Evolutionary conservation across 257 asterid species (phyloP), one percentile per base, ranked within the genome.

Genomic region (Nicotiana attenuata): DNA sequence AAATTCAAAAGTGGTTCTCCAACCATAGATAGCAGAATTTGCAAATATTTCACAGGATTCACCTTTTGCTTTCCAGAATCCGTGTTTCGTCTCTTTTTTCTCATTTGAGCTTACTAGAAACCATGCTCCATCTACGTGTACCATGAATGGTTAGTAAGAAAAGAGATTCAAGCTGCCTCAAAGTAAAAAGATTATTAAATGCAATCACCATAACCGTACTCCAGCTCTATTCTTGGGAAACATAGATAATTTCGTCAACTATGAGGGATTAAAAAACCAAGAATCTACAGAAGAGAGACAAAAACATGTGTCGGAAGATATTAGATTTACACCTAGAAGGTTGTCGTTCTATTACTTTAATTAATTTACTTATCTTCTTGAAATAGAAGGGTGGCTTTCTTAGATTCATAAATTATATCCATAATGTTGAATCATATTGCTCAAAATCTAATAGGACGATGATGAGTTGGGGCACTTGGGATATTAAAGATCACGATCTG

Each of bases 21-120:
- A 89, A 71, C 94, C 97, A 82, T n/a, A 69, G 35, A 91, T 78
- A 45, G 3, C 55, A 20, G 91, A 68, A 84, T 90, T 83, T 13
- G 82, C 78, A 59, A 86, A 87, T 73, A 94, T 85, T 82, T 83
- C 88, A 83, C 82, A 71, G n/a, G 92, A 80, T 24, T 86, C 89
- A 24, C 85, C 91, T 81, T 83, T 91, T 71, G 83, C 83, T 82
- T 67, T 84, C 98, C 98, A 94, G 84, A 85, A 85, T 77, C 97
- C 97, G 47, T 57, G 26, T 26, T 31, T 79, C 0, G 86, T 86
- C 69, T 83, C 90, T 69, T 85, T 89, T 45, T 64, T 68, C 87
- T 78, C 89, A 15, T 81, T 68, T 73, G 89, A 63, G 55, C 17
- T 26, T 65, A 91, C 85, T 1, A 90, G 81, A 85, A 81, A 91